Base-by-base conservation (phyloP, 1,139 yeast species). In the Lodderomyces orthopsilosis region DNA sequence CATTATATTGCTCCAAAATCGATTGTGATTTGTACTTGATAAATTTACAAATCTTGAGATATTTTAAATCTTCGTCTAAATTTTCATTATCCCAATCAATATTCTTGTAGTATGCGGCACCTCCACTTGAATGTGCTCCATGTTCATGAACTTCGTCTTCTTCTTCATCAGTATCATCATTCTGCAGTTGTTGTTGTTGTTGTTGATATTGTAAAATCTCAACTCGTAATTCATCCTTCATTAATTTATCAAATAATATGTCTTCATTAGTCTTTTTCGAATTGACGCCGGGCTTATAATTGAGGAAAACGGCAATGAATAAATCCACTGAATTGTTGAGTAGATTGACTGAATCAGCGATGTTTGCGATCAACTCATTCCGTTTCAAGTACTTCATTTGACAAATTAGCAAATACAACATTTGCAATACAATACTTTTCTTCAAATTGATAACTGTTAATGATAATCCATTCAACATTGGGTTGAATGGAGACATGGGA, bases 81-180 rank as follows among this genome's bases (percentile, higher is more conserved):
- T 70, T 70, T 50, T 73, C 77, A 50, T 73, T 76, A 47, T 74
- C 79, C 78, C 78, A 73, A 52, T 73, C 78, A 13, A 72, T 70
- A 17, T 60, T 68, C 35, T 51, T 46, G 32, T 59, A 57, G 23
- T 53, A 52, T 49, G 51, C 13, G 47, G 27, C 18, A 5, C 14
- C 13, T 17, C 37, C 19, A 15, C 7, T 6, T 14, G 26, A 15
- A 24, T 23, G 8, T 15, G 26, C 13, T 13, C 9, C 32, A 4
- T 27, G 21, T 6, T 17, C 52, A 34, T 53, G 57, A 3, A 27
- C 40, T n/a, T 27, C 38, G 21, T 23, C 28, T 3, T 24, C 33
- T 4, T 37, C 52, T 33, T 54, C 57, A 10, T 37, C 39, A n/a
- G 22, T 23, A 22, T 30, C 35, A 7, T 56, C 68, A 17, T 61